Evolutionary conservation across 352 stramenopile species (phyloP), one percentile per base, ranked within the genome.

Genomic region (Peronospora tabacina): DNA sequence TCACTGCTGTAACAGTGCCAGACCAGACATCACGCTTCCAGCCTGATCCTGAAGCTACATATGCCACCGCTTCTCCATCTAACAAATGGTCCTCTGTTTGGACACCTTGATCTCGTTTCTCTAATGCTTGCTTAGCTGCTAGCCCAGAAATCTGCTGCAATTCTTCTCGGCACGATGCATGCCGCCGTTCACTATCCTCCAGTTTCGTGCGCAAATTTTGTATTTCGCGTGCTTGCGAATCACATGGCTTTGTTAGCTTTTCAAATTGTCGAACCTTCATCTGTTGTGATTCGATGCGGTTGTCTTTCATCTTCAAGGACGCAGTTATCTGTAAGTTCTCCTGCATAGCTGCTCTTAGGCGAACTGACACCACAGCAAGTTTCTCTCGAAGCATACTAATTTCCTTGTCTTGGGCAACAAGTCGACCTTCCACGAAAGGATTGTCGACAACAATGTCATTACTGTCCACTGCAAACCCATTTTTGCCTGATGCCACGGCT

Each of bases 301-400:
- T 80, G 34, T 91, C 74, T 50, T 90, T 91, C 2, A 88, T 67
- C 44, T 87, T 78, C 1, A 91, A 39, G 0, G 75, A 68, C n/a
- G 66, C 61, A 2, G 50, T 39, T 2, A 88, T 39, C 32, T 78
- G 66, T 9, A 60, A 55, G n/a, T 82, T 85, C 36, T 91, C 78
- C 30, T 87, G 72, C 2, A 84, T 75, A 1, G 65, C 64, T n/a
- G 74, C 49, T 49, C 83, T 83, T 1, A 88, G 40, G 20, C 82
- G 54, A 35, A 88, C 67, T 4, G 78, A 83, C 30, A 87, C 55
- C 0, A 76, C 80, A 1, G 63, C 63, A 15, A 90, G 45, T 34
- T 91, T 91, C 26, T 85, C 70, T 52, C 75, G 74, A 0, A 91
- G 63, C 70, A 85, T 87, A 4, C 34, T 36, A 16, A 89, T 82